Conservation (phyloP, 2,329 filamentous ascomycete species). For the Fusarium pseudocircinatum region DNA sequence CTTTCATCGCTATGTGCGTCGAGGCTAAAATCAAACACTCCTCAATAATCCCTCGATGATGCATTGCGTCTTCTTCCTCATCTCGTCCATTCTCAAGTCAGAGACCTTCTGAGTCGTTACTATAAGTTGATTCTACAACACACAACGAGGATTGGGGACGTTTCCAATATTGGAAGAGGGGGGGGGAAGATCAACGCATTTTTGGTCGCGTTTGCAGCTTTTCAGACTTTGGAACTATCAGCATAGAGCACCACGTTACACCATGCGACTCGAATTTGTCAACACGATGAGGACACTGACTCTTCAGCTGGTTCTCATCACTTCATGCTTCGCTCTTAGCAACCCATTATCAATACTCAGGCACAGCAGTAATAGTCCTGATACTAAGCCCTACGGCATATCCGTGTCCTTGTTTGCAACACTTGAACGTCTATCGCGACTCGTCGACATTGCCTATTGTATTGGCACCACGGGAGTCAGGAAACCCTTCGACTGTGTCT, state of each 20-base stretch:
- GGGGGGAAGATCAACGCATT: background rate
- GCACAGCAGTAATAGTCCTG: background rate
- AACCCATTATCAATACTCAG: constrained; percentile 18
- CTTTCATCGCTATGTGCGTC: background rate
- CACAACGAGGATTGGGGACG: background rate
- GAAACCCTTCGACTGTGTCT: constrained; percentile 85
- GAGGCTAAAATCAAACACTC: background rate
- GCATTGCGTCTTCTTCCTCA: background rate
- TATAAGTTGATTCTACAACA: background rate
- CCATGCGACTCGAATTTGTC: constrained; percentile 16
- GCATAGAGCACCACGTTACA: background rate
- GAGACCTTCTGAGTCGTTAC: background rate
- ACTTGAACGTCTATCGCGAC: constrained; percentile 86
- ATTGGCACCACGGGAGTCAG: constrained; percentile 84
- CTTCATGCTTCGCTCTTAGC: constrained; percentile 16
- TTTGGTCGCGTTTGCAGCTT: background rate
- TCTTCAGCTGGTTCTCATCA: constrained; percentile 32
- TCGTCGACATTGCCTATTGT: constrained; percentile 96
- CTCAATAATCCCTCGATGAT: constrained; percentile 14
- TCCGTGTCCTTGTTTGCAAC: constrained; percentile 70
- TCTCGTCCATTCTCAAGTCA: background rate
- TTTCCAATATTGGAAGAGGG: background rate
- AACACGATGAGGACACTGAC: constrained; percentile 11
- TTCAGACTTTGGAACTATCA: background rate
- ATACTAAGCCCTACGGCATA: constrained; percentile 54